A percentile compares a stretch with the other conserved stretches of the same genome.
Conservation (phyloP, 2,329 filamentous ascomycete genomes). For the Cordyceps farinosa region DNA sequence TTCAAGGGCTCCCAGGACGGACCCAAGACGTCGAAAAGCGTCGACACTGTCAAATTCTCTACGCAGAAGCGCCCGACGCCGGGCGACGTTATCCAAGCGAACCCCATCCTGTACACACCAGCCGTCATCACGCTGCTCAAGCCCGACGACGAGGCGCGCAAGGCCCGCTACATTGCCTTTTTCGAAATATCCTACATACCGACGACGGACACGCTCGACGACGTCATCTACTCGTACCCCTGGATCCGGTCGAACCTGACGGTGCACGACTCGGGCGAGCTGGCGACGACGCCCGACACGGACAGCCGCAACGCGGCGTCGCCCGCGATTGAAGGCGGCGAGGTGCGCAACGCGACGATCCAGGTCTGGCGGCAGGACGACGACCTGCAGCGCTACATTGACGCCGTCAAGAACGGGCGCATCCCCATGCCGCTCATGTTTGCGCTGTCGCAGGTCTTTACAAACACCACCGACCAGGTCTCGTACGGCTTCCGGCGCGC, state of each 20-base stretch:
- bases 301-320: background rate
- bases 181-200: conserved; percentile 7
- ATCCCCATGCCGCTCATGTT: background rate
- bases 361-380: conserved; percentile 8
- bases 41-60: background rate
- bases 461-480: background rate
- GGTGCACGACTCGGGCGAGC: background rate
- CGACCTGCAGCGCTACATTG: background rate
- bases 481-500: conserved; percentile 11
- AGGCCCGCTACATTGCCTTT: conserved; percentile 7
- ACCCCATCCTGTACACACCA: background rate
- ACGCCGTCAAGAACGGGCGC: background rate
- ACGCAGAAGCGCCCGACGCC: background rate
- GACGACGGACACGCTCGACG: background rate
- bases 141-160: background rate
- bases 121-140: background rate
- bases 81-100: background rate
- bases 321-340: background rate
- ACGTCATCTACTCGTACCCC: background rate
- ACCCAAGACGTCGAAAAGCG: background rate
- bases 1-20: background rate
- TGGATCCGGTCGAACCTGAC: conserved; percentile 7
- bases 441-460: background rate
- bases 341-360: conserved; percentile 13
- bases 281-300: background rate